Evolutionary conservation across 2,329 filamentous ascomycete genomes (phyloP), one percentile per base, ranked within the genome.

Genomic region (Ustilaginoidea virens): DNA sequence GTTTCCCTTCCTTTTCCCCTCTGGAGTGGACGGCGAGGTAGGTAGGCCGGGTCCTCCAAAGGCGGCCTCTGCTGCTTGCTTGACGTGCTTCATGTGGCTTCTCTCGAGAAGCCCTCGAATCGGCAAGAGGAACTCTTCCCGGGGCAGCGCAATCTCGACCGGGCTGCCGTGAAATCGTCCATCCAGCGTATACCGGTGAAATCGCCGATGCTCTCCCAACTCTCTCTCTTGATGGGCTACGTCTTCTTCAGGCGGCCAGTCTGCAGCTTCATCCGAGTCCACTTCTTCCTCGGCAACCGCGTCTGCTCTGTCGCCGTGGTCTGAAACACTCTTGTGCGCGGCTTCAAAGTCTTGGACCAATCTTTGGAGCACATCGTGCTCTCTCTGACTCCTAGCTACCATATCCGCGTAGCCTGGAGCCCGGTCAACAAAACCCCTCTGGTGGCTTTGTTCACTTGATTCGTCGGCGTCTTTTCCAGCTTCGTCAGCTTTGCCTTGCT

Each of bases 11-110:
- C 56, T 69, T 42, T 55, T 66, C 11, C 62, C 58, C 18, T 57
- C 54, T 0, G 80, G 76, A 3, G 80, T 86, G 1, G 74, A 67
- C 1, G 80, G 74, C 2, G 83, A 92, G 45, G 78, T 65, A 3
- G 86, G 86, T 11, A 96, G 58, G 0, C 74, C 71, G 4, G 55
- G 54, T 0, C 87, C 87, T 24, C 86, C 87, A 47, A 93, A 87
- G 1, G 71, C 63, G 24, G 63, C 67, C 39, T 81, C 71, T 1
- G 86, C 80, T 2, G 78, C 66, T 32, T 77, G 66, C 19, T 65
- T 63, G 18, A 96, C 60, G 46, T 98, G 90, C 32, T 74, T 78
- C 24, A 74, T 69, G 33, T 82, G 69, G 30, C 73, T 69, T 31
- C 75, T 61, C 10, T 63, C 62, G 2, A 96, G 61, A 3, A 93